phyloP scores from a whole-genome alignment of 805 yeast genomes.

The Ogataea salicorniae region DNA sequence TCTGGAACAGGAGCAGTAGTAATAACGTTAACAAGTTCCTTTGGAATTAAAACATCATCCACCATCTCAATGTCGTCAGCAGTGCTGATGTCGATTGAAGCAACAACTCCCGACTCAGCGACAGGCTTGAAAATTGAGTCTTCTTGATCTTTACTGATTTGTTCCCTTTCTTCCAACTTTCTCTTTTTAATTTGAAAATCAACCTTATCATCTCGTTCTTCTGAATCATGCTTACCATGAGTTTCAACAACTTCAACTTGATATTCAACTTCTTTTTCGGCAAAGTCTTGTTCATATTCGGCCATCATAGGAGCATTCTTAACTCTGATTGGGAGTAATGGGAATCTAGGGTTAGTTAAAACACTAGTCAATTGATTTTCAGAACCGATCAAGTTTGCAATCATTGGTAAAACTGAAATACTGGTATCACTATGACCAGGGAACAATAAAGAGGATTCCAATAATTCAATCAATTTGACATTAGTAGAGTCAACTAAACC shows the following conservation, averaged over 20 bases:
- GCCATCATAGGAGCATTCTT: neutral
- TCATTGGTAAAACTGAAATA: constrained; percentile 68
- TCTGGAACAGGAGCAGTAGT: constrained; percentile 2
- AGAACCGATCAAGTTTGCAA: constrained; percentile 44
- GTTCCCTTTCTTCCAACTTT: constrained; percentile 11
- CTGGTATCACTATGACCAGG: constrained; percentile 56
- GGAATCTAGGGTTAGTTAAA: constrained; percentile 72
- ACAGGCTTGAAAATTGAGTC: constrained; percentile 14
- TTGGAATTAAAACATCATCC: constrained; percentile 4
- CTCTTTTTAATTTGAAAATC: constrained; percentile 3
- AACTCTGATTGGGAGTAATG: constrained; percentile 31
- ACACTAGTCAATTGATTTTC: constrained; percentile 50
- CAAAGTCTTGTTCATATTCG: constrained; percentile 4
- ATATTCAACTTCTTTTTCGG: constrained; percentile 15
- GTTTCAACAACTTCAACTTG: constrained; percentile 7
- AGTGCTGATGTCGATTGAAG: neutral
- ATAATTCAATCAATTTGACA: constrained; percentile 40
- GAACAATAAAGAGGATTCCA: constrained; percentile 55
- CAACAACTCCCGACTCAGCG: constrained; percentile 1
- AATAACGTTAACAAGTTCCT: neutral
- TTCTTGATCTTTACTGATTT: constrained; percentile 6
- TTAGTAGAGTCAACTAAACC: constrained; percentile 19
- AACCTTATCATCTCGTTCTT: constrained; percentile 6
- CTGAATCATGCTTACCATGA: constrained; percentile 6
- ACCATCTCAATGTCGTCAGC: constrained; percentile 4